A percentile compares a stretch with the other conserved stretches of the same genome.
Evolutionary conservation across 108 stramenopile species (phyloP).

Genomic region (Cyclotella cryptica): DNA sequence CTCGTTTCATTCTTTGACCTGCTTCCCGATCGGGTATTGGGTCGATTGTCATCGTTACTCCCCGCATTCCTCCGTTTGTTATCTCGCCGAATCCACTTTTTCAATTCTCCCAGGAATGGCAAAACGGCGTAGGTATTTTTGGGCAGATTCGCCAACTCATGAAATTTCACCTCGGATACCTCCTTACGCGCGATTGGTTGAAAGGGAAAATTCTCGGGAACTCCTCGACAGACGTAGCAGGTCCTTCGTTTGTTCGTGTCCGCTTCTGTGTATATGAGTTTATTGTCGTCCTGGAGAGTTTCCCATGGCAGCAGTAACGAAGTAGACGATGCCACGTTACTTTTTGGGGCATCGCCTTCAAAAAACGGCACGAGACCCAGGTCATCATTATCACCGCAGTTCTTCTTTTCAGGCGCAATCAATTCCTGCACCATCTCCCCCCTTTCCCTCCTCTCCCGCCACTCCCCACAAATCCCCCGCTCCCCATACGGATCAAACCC

Average conservation of each 20-base stretch:
- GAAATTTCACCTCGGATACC: constrained; percentile 72
- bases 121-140: constrained; percentile 78
- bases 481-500: constrained; percentile 84
- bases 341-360: not conserved
- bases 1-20: constrained; percentile 1
- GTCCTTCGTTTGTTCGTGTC: constrained; percentile 78
- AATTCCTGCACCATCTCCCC: constrained; percentile 35
- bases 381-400: constrained; percentile 4
- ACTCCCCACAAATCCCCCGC: constrained; percentile 45
- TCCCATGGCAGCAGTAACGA: constrained; percentile 56
- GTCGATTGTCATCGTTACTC: not conserved
- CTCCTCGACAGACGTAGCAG: constrained; percentile 80
- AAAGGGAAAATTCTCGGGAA: constrained; percentile 85
- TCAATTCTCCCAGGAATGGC: constrained; percentile 70
- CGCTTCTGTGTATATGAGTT: constrained; percentile 61
- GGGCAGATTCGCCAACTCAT: constrained; percentile 65
- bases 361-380: constrained; percentile 9
- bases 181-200: constrained; percentile 88
- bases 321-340: not conserved
- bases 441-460: constrained; percentile 32
- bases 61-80: constrained; percentile 15
- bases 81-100: constrained; percentile 69
- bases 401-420: not conserved
- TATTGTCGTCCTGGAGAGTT: constrained; percentile 56
- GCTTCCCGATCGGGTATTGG: constrained; percentile 22